A percentile compares a stretch with the other conserved stretches of the same genome.
These are phyloP conservation scores for Globisporangium spiculum DNA, from an alignment of 352 stramenopile species.

Conservation along the genomic window DNA sequence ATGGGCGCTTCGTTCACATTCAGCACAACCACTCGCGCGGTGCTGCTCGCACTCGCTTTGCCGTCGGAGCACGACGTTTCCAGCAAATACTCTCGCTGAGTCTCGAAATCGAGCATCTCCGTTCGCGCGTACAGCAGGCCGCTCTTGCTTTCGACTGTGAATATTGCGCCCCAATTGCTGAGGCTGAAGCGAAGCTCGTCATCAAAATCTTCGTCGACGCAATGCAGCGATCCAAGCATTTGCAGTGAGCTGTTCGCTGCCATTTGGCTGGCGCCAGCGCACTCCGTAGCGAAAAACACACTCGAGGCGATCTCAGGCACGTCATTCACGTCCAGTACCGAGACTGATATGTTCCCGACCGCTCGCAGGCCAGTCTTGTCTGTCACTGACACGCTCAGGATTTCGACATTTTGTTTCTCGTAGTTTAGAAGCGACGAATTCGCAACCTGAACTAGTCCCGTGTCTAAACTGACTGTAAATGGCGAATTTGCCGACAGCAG, in stretches of 20 bases:
- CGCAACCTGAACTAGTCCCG: background rate
- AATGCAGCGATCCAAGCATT: slow-evolving; percentile 37
- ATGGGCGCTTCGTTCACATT: slow-evolving; percentile 55
- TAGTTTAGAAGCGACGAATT: slow-evolving; percentile 10
- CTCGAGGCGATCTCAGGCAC: background rate
- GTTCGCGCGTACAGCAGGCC: slow-evolving; percentile 42
- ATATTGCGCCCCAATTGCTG: slow-evolving; percentile 16
- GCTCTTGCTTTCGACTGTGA: slow-evolving; percentile 38
- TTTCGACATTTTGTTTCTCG: slow-evolving; percentile 4
- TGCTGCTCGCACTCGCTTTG: slow-evolving; percentile 9
- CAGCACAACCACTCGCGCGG: slow-evolving; percentile 25
- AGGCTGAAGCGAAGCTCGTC: slow-evolving; percentile 35
- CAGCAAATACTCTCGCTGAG: slow-evolving; percentile 25
- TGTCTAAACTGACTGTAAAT: background rate
- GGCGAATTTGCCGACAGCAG: slow-evolving; percentile 9
- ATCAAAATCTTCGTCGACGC: slow-evolving; percentile 43
- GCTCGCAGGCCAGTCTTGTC: slow-evolving; percentile 5
- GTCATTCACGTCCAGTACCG: slow-evolving; percentile 10
- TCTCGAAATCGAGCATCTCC: slow-evolving; percentile 46
- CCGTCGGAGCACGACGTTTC: slow-evolving; percentile 40
- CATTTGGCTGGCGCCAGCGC: background rate
- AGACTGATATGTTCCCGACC: background rate
- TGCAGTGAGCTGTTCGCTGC: slow-evolving; percentile 15
- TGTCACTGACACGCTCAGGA: slow-evolving; percentile 2
- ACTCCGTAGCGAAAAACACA: slow-evolving; percentile 6